A percentile compares a stretch with the other conserved stretches of the same genome.
phyloP scores from a whole-genome alignment of 192 early-diverging fungal species.

The Pilaira anomala region DNA sequence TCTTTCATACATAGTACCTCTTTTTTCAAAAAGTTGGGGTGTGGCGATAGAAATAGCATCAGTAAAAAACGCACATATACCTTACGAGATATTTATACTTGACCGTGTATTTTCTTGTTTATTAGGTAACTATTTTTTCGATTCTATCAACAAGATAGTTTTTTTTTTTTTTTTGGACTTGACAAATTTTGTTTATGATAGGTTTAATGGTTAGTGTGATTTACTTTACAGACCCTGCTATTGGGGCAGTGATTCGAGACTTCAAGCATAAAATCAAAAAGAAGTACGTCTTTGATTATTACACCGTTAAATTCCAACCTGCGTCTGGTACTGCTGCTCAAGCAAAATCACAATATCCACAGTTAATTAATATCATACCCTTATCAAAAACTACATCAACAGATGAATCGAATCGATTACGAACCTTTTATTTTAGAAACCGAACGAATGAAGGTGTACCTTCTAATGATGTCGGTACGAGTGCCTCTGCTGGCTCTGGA shows the following conservation, averaged over 20 bases:
- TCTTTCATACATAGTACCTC: constrained; percentile 2
- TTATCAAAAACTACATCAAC: no score
- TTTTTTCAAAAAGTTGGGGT: constrained; percentile 12
- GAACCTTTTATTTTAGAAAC: neutral
- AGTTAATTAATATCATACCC: no score
- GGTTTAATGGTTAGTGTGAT: constrained; percentile 19
- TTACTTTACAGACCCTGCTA: constrained; percentile 19
- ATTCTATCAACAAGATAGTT: no score
- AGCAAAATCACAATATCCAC: no score
- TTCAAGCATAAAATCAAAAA: neutral
- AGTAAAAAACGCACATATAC: neutral
- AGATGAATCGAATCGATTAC: no score
- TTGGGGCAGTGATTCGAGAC: neutral
- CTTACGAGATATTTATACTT: constrained; percentile 8
- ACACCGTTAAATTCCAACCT: neutral
- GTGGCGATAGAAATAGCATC: constrained; percentile 3
- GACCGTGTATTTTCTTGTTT: constrained; percentile 14
- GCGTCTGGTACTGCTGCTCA: no score
- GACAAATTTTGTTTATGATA: constrained; percentile 1
- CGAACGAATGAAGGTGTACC: no score
- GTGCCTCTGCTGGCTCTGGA: neutral
- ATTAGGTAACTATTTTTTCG: no score
- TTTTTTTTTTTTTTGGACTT: no score
- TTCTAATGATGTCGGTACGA: no score
- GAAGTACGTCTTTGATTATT: constrained; percentile 15